Conservation (phyloP, 2,329 filamentous ascomycete species). For the Escovopsis sp. region DNA sequence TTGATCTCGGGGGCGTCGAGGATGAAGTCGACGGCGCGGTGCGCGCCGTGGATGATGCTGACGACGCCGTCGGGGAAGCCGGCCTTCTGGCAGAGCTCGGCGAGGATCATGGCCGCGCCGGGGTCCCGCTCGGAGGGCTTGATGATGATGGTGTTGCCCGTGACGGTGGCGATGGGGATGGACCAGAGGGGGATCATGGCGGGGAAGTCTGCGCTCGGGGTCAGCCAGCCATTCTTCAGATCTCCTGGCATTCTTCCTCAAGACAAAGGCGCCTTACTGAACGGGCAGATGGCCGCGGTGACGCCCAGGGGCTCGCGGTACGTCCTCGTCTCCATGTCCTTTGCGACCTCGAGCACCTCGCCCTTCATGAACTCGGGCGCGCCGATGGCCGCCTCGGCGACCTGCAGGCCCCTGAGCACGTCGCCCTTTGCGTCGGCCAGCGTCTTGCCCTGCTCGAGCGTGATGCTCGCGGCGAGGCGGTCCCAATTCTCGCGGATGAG, state of each 20-base stretch:
- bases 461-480: constrained; percentile 69
- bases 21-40: constrained; percentile 73
- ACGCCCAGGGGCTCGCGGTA: constrained; percentile 74
- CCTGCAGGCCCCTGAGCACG: constrained; percentile 68
- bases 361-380: constrained; percentile 73
- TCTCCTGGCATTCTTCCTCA: background rate
- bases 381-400: constrained; percentile 68
- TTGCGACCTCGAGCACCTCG: constrained; percentile 70
- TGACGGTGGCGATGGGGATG: constrained; percentile 71
- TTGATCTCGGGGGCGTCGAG: constrained; percentile 75
- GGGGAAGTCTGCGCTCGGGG: constrained; percentile 50
- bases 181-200: constrained; percentile 91
- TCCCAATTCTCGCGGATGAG: constrained; percentile 79
- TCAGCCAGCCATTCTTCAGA: constrained; percentile 4
- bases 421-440: constrained; percentile 72
- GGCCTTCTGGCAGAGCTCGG: constrained; percentile 64
- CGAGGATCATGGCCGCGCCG: constrained; percentile 72
- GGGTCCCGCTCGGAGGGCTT: constrained; percentile 82
- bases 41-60: constrained; percentile 69
- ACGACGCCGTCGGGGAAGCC: constrained; percentile 71
- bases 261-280: constrained; percentile 44
- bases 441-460: constrained; percentile 78
- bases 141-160: constrained; percentile 69
- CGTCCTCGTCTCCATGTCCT: constrained; percentile 78
- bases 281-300: constrained; percentile 72